These are phyloP conservation scores for Aspergillus funiculosus DNA, from an alignment of 495 filamentous ascomycete species.

Conservation along the genomic window DNA sequence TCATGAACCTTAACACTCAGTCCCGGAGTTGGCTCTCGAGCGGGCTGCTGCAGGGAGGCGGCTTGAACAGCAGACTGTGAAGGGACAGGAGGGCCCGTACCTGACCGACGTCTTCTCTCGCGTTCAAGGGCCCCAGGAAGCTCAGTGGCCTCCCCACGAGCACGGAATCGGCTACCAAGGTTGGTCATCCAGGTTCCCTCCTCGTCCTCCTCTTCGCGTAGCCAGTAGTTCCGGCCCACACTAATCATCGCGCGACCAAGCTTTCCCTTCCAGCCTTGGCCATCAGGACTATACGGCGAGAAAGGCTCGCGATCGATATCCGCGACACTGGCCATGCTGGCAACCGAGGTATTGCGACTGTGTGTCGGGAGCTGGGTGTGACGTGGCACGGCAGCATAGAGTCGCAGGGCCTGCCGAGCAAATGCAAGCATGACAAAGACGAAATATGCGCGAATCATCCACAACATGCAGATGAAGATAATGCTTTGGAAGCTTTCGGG, in stretches of 20 bases:
- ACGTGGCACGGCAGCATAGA: conserved; percentile 43
- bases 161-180: conserved; percentile 53
- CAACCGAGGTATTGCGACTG: conserved; percentile 41
- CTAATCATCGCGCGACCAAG: conserved; percentile 67
- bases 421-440: conserved; percentile 73
- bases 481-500: conserved; percentile 71
- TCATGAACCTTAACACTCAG: conserved; percentile 41
- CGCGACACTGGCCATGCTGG: conserved; percentile 41
- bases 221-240: conserved; percentile 69
- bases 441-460: conserved; percentile 69
- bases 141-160: conserved; percentile 28
- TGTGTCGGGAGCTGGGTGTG: conserved; percentile 43
- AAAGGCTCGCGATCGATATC: conserved; percentile 65
- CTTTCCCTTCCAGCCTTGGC: conserved; percentile 70
- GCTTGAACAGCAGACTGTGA: conserved; percentile 37
- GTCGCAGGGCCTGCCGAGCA: conserved; percentile 63
- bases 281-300: conserved; percentile 56
- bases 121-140: conserved; percentile 55
- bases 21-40: conserved; percentile 28
- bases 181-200: conserved; percentile 54
- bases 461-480: conserved; percentile 63
- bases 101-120: conserved; percentile 61
- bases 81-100: conserved; percentile 57
- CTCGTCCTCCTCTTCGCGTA: conserved; percentile 49
- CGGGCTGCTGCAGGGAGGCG: conserved; percentile 33